A percentile compares a stretch with the other conserved stretches of the same genome.
Conservation (phyloP, 352 stramenopile genomes). For the Pythium folliculosum region DNA sequence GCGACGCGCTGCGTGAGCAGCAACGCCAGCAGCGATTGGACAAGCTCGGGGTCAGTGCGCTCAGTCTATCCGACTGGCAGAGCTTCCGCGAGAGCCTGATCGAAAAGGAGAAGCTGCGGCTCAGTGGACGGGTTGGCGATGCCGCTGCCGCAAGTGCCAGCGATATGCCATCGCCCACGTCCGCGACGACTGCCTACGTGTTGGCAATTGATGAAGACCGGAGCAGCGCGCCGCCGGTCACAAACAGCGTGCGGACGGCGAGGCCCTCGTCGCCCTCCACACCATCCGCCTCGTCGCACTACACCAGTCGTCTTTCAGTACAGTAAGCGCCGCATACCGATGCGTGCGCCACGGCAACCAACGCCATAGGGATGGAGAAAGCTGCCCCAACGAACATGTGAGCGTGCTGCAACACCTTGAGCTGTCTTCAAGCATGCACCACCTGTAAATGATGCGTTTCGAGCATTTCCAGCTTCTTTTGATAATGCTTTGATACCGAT, state of each 20-base stretch:
- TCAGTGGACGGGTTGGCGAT: background rate
- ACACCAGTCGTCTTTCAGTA: conserved; percentile 1
- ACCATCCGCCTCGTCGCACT: background rate
- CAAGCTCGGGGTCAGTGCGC: conserved; percentile 12
- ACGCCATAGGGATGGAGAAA: background rate
- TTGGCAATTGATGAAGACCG: conserved; percentile 9
- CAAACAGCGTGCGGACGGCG: background rate
- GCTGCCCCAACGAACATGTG: no score
- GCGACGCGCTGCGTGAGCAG: background rate
- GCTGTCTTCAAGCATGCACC: background rate
- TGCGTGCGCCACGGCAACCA: background rate
- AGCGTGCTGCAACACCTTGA: no score
- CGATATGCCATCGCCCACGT: background rate
- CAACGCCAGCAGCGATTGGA: conserved; percentile 11
- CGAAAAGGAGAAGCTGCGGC: conserved; percentile 21
- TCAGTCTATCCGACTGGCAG: conserved; percentile 23
- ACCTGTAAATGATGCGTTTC: background rate
- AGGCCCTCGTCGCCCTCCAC: background rate
- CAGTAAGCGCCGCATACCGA: background rate
- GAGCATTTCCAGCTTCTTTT: background rate
- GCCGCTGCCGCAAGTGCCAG: background rate
- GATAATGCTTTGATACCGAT: background rate
- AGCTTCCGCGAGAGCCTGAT: conserved; percentile 25
- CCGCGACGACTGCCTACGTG: conserved; percentile 15
- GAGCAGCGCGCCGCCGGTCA: background rate